Base-by-base conservation (phyloP, 2,329 filamentous ascomycete genomes). In the Incumbomyces delicatus region DNA sequence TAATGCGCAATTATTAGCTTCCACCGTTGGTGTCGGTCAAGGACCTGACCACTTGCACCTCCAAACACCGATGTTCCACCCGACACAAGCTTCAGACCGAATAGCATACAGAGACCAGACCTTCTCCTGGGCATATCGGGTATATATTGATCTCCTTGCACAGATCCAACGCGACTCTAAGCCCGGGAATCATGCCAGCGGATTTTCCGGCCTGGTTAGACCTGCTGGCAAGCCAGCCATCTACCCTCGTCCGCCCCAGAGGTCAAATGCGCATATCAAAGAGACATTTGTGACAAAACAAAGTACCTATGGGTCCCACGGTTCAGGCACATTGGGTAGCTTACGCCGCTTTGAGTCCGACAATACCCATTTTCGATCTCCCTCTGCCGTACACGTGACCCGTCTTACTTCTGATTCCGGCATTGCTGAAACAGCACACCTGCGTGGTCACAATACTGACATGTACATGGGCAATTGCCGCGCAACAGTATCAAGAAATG, bases 141-240 rank as follows among this genome's bases (percentile, higher is more conserved):
- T 81, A 29, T 89, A 89, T 62, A 71, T 84, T 40, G 81, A 87
- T 52, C 72, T 90, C 6, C 66, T 89, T 2, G 67, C 78, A 8
- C 78, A 77, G 53, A 69, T 85, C 6, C 78, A 84, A 36, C 38
- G 41, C 29, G 49, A 44, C 12, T 43, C 38, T 50, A 73, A 77
- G 44, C 17, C 18, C 7, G 70, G 66, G 32, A 63, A 65, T 50
- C 65, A 66, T 17, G 20, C 34, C 5, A 34, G 22, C 29, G 41
- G 46, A 14, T 80, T 70, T 50, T 57, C 54, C 49, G 61, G 53
- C 46, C 66, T 65, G 18, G 64, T 67, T 17, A 68, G 69, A 33
- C 59, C 67, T 12, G 51, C 67, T 18, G 31, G 33, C 22, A 74
- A 77, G 54, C 76, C 76, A 2, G 73, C 70, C 49, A 79, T 81